These are phyloP conservation scores for Climacium dendroides DNA, from an alignment of 225 moss, liverwort and hornwort species.

Conservation along the genomic window DNA sequence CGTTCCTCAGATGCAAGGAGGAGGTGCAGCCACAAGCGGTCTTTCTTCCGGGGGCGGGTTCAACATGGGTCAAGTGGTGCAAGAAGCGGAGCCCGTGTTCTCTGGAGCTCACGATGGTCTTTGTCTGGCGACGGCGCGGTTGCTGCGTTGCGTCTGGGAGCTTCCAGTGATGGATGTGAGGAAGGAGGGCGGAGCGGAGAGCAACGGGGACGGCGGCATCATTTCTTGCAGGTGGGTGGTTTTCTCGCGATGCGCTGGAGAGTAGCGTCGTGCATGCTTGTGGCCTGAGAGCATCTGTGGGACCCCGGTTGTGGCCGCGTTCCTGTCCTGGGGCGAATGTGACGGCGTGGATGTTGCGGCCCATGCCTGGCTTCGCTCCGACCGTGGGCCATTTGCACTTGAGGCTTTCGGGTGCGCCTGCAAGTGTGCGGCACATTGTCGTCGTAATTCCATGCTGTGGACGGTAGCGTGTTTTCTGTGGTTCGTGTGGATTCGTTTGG, in stretches of 20 bases:
- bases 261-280: background rate
- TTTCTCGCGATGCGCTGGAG: background rate
- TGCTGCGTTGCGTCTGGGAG: slow-evolving; percentile 93
- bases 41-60: slow-evolving; percentile 65
- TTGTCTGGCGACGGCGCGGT: slow-evolving; percentile 81
- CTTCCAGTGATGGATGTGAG: slow-evolving; percentile 78
- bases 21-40: slow-evolving; percentile 50
- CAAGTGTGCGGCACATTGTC: background rate
- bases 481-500: background rate
- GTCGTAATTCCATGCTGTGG: background rate
- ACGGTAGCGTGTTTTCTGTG: background rate
- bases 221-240: slow-evolving; percentile 57
- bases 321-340: background rate
- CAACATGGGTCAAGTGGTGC: slow-evolving; percentile 76
- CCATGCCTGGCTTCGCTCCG: background rate
- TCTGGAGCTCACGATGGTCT: slow-evolving; percentile 98
- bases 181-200: slow-evolving; percentile 43
- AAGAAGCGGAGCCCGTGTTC: slow-evolving; percentile 88
- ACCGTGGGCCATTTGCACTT: background rate
- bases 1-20: slow-evolving; percentile 85
- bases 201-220: slow-evolving; percentile 58
- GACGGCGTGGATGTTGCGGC: background rate
- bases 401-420: background rate
- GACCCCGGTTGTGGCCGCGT: background rate
- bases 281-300: background rate